phyloP scores from a whole-genome alignment of 768 basidiomycete species.

The Tricholoma sp. region DNA sequence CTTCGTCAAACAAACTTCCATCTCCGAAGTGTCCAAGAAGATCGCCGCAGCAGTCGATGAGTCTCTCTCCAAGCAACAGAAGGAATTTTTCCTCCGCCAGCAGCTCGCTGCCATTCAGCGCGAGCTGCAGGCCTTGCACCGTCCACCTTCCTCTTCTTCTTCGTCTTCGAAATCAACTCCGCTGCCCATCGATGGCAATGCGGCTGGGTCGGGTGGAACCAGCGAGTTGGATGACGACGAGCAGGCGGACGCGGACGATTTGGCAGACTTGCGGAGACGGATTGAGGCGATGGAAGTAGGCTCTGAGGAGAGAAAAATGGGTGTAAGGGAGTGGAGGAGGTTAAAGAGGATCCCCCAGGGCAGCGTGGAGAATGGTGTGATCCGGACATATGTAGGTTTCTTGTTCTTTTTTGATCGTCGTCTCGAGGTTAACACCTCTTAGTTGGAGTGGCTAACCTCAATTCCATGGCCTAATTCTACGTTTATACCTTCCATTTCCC shows the following conservation, averaged over 20 bases:
- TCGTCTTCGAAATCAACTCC: slow-evolving; percentile 5
- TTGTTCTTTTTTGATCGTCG: slow-evolving; percentile 6
- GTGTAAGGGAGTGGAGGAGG: slow-evolving; percentile 77
- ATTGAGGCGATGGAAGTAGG: slow-evolving; percentile 71
- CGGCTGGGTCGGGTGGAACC: slow-evolving; percentile 12
- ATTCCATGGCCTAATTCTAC: slow-evolving; percentile 73
- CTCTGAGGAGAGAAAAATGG: slow-evolving; percentile 78
- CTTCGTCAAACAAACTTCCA: slow-evolving; percentile 70
- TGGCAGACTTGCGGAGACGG: slow-evolving; percentile 63
- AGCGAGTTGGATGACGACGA: slow-evolving; percentile 74
- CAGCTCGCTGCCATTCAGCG: slow-evolving; percentile 78
- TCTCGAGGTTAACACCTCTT: neutral
- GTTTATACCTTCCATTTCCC: slow-evolving; percentile 7
- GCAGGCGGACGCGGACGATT: slow-evolving; percentile 74
- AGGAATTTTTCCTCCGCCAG: slow-evolving; percentile 81
- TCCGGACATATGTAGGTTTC: slow-evolving; percentile 68
- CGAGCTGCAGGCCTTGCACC: slow-evolving; percentile 57
- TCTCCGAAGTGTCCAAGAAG: slow-evolving; percentile 77
- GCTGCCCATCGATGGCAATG: slow-evolving; percentile 10
- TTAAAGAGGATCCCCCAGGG: slow-evolving; percentile 85
- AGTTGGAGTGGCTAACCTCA: slow-evolving; percentile 88
- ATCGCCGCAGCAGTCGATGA: slow-evolving; percentile 79
- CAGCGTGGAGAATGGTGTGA: slow-evolving; percentile 87
- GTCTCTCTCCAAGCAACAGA: slow-evolving; percentile 82
- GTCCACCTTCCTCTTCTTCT: slow-evolving; percentile 20